Percentiles rank a stretch among this genome's conserved stretches.
These are phyloP conservation scores for Sporothrix sp. DNA, from an alignment of 2,329 filamentous ascomycete species.

Conservation along the genomic window DNA sequence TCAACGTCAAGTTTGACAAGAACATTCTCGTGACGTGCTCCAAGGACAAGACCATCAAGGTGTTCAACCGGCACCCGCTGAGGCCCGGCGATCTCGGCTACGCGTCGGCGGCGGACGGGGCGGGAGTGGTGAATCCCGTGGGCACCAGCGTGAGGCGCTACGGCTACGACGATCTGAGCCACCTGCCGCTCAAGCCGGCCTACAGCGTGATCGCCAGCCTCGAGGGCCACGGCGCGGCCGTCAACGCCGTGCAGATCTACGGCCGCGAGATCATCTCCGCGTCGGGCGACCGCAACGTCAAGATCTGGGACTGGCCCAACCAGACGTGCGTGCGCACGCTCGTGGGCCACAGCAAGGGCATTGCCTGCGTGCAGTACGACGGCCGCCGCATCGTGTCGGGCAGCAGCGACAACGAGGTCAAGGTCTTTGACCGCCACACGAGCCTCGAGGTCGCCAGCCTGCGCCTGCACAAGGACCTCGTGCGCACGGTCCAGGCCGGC, in stretches of 20 bases:
- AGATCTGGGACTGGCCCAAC: constrained; percentile 84
- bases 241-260: constrained; percentile 90
- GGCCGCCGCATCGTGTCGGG: constrained; percentile 88
- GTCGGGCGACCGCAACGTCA: constrained; percentile 87
- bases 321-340: constrained; percentile 69
- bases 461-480: constrained; percentile 70
- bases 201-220: constrained; percentile 72
- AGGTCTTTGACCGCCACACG: constrained; percentile 82
- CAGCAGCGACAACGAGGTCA: constrained; percentile 91
- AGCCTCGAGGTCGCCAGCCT: constrained; percentile 85
- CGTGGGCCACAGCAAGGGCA: constrained; percentile 83
- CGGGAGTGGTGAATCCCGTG: constrained; percentile 43
- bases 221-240: constrained; percentile 78
- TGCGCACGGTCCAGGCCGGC: constrained; percentile 88
- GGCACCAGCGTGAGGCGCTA: constrained; percentile 43
- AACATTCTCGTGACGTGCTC: constrained; percentile 91
- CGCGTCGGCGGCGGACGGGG: neutral
- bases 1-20: constrained; percentile 88
- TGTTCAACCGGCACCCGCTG: constrained; percentile 77
- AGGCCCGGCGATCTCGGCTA: constrained; percentile 50
- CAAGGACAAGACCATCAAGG: constrained; percentile 93
- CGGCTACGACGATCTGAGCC: constrained; percentile 41
- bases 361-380: constrained; percentile 96
- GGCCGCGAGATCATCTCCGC: constrained; percentile 85
- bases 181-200: constrained; percentile 47